Evolutionary conservation across 805 yeast species (phyloP).

Genomic region (Monosporozyma yasuniensis): DNA sequence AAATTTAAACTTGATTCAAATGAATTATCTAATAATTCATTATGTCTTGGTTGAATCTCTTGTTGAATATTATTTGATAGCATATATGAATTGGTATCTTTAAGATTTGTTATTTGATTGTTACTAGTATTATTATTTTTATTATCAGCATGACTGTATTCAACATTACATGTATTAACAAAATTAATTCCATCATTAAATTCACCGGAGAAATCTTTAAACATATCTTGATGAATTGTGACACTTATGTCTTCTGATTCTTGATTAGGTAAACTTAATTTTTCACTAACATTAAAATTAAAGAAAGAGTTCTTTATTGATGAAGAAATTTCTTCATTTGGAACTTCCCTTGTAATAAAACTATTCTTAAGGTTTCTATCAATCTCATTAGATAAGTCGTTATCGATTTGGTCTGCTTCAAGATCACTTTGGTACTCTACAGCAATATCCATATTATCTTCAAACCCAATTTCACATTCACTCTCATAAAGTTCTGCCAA

Average conservation of each 20-base stretch:
- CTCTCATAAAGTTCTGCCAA: not conserved
- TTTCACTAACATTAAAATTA: not conserved
- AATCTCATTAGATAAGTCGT: slow-evolving; percentile 12
- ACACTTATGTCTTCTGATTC: not conserved
- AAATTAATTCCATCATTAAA: not conserved
- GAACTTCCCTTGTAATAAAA: slow-evolving; percentile 11
- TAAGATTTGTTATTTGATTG: not conserved
- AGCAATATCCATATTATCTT: slow-evolving; percentile 3
- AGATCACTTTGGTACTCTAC: slow-evolving; percentile 5
- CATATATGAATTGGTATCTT: not conserved
- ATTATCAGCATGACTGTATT: not conserved
- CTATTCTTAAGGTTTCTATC: slow-evolving; percentile 14
- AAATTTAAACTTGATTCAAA: slow-evolving; percentile 2
- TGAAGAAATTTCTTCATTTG: not conserved
- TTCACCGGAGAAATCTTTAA: not conserved
- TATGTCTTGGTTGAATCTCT: not conserved
- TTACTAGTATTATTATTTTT: not conserved
- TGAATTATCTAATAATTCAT: not conserved
- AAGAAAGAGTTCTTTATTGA: not conserved
- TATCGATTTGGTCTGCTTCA: slow-evolving; percentile 8
- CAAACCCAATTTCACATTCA: not conserved
- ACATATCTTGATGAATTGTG: not conserved
- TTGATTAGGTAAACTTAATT: not conserved
- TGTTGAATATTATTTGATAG: not conserved
- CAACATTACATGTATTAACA: not conserved